These are phyloP conservation scores for Didymosphaeria variabile DNA, from an alignment of 2,329 filamentous ascomycete species.

Conservation along the genomic window DNA sequence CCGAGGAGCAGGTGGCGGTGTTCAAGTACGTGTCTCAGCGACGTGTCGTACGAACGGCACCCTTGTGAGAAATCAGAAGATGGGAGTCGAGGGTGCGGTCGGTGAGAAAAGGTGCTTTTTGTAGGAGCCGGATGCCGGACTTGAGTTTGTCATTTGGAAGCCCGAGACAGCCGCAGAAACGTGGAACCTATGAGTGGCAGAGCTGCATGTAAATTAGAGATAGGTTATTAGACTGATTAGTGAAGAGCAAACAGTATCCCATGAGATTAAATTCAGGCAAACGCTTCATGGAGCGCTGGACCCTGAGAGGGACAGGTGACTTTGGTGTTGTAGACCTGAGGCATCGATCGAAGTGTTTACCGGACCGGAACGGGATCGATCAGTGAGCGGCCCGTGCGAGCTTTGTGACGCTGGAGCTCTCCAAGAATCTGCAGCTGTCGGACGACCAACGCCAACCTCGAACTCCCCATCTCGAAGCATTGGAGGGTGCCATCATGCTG, in stretches of 20 bases:
- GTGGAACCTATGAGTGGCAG: slow-evolving; percentile 16
- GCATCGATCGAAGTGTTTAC: neutral
- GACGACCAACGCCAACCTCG: slow-evolving; percentile 24
- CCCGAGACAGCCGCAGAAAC: slow-evolving; percentile 20
- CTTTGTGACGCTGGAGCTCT: slow-evolving; percentile 18
- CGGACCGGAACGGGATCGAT: neutral
- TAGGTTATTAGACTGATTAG: slow-evolving; percentile 1
- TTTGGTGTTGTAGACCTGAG: slow-evolving; percentile 8
- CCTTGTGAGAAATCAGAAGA: slow-evolving; percentile 2
- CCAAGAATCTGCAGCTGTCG: slow-evolving; percentile 23
- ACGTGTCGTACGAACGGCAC: slow-evolving; percentile 7
- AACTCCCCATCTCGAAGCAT: slow-evolving; percentile 34
- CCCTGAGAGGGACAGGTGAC: neutral
- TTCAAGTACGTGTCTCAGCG: slow-evolving; percentile 26
- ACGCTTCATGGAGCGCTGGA: slow-evolving; percentile 6
- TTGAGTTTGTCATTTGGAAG: slow-evolving; percentile 10
- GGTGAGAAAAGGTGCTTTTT: slow-evolving; percentile 1
- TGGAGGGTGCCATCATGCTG: slow-evolving; percentile 62
- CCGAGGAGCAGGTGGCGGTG: slow-evolving; percentile 26
- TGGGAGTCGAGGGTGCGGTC: slow-evolving; percentile 6
- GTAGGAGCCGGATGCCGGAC: slow-evolving; percentile 9
- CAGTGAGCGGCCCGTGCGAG: slow-evolving; percentile 25
- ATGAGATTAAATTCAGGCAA: neutral
- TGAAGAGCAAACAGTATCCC: slow-evolving; percentile 2
- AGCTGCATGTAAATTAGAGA: neutral